phyloP scores from a whole-genome alignment of 768 basidiomycete species.

The Xerocomus spinulosus region DNA sequence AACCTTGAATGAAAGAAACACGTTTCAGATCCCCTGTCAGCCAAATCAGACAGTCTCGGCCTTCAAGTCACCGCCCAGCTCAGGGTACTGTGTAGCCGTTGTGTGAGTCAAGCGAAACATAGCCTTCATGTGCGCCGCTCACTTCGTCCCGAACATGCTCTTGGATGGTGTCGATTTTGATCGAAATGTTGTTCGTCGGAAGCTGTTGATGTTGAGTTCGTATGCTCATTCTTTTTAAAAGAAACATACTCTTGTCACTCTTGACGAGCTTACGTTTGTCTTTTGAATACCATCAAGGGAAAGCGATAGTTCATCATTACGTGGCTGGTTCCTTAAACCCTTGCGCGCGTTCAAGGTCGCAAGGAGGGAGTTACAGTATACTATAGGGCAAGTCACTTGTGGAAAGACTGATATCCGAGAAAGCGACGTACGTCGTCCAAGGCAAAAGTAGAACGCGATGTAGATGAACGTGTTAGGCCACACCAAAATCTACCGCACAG shows the following conservation, averaged over 20 bases:
- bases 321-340: conserved; percentile 34
- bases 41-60: conserved; percentile 18
- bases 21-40: too few relatives aligned
- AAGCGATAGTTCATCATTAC: conserved; percentile 27
- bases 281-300: conserved; percentile 29
- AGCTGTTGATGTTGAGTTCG: conserved; percentile 11
- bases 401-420: not conserved
- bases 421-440: conserved; percentile 49
- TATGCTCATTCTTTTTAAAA: not conserved
- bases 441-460: conserved; percentile 60
- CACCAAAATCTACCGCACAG: conserved; percentile 41
- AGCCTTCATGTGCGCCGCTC: not conserved
- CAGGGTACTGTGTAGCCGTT: conserved; percentile 15
- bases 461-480: conserved; percentile 54
- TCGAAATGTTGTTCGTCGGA: conserved; percentile 50
- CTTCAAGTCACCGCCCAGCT: conserved; percentile 13
- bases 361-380: conserved; percentile 59
- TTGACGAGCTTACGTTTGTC: conserved; percentile 7
- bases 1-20: too few relatives aligned
- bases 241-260: conserved; percentile 10
- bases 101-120: not conserved
- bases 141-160: conserved; percentile 46
- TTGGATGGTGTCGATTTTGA: conserved; percentile 59
- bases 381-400: conserved; percentile 23
- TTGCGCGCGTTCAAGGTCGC: conserved; percentile 58